A percentile compares a stretch with the other conserved stretches of the same genome.
Conservation (phyloP, 805 yeast genomes). For the Peterozyma toletana region DNA sequence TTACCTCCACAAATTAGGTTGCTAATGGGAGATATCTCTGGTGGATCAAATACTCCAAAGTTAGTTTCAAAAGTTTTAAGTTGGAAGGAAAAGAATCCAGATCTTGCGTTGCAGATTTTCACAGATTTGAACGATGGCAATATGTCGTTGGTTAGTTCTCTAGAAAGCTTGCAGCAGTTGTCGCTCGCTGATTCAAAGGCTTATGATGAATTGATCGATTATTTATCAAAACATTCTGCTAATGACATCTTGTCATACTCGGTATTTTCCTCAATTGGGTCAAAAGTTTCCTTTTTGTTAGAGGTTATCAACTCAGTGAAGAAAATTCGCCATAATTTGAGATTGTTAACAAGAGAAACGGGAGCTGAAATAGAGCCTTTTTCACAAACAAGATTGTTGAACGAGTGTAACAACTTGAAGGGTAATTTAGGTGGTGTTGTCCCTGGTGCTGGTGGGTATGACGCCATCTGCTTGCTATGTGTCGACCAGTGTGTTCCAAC, state of each 20-base stretch:
- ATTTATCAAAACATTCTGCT: constrained; percentile 12
- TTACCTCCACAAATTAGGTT: constrained; percentile 66
- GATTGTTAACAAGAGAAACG: constrained; percentile 51
- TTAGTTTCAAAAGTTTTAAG: constrained; percentile 66
- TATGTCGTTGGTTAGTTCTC: constrained; percentile 39
- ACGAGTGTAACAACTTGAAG: constrained; percentile 41
- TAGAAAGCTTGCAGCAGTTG: constrained; percentile 32
- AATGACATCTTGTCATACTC: constrained; percentile 6
- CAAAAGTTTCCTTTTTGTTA: constrained; percentile 18
- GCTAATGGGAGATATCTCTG: constrained; percentile 88
- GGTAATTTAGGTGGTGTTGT: constrained; percentile 96
- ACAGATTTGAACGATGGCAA: constrained; percentile 51
- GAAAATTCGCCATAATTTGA: constrained; percentile 50
- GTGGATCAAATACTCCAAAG: constrained; percentile 93
- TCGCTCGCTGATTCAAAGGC: constrained; percentile 20
- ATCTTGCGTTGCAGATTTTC: constrained; percentile 47
- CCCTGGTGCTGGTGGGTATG: constrained; percentile 98
- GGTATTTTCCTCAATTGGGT: constrained; percentile 1
- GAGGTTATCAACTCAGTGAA: constrained; percentile 32
- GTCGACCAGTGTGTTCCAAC: constrained; percentile 32
- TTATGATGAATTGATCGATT: constrained; percentile 25
- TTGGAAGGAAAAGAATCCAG: constrained; percentile 58
- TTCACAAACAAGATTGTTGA: constrained; percentile 63
- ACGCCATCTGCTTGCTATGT: constrained; percentile 77
- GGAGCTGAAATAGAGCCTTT: constrained; percentile 88